Conservation (phyloP, 768 basidiomycete species). For the Jaapia argillacea region DNA sequence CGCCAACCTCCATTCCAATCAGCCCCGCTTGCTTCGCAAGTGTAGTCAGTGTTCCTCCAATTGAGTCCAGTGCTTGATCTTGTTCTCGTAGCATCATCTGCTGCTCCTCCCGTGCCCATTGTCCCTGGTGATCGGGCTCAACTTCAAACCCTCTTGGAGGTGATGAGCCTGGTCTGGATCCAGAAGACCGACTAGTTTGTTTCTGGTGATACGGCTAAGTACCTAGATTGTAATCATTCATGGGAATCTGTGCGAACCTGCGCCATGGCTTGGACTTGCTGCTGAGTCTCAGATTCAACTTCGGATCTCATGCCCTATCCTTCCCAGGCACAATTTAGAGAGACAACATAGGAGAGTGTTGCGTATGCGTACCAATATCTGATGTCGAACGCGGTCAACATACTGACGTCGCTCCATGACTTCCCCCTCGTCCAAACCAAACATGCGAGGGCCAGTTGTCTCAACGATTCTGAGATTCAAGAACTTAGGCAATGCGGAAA, state of each 20-base stretch:
- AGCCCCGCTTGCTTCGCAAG: slow-evolving; percentile 86
- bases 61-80: slow-evolving; percentile 81
- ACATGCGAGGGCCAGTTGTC: slow-evolving; percentile 70
- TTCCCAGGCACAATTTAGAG: slow-evolving; percentile 23
- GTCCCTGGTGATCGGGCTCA: slow-evolving; percentile 53
- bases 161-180: slow-evolving; percentile 5
- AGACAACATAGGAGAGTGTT: slow-evolving; percentile 1
- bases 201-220: background rate
- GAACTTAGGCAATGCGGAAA: background rate
- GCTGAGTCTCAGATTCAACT: slow-evolving; percentile 32
- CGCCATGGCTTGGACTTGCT: too few relatives aligned
- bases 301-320: slow-evolving; percentile 71
- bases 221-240: slow-evolving; percentile 10
- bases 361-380: slow-evolving; percentile 62
- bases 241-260: too few relatives aligned
- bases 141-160: too few relatives aligned
- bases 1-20: slow-evolving; percentile 87
- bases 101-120: slow-evolving; percentile 83
- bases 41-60: slow-evolving; percentile 77
- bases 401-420: slow-evolving; percentile 70
- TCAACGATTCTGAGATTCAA: slow-evolving; percentile 63
- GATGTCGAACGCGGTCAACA: slow-evolving; percentile 59
- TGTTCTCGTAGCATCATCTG: slow-evolving; percentile 86
- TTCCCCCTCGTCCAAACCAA: slow-evolving; percentile 73
- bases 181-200: background rate